phyloP scores from a whole-genome alignment of 352 stramenopile genomes.

The Globisporangium camurandrum region DNA sequence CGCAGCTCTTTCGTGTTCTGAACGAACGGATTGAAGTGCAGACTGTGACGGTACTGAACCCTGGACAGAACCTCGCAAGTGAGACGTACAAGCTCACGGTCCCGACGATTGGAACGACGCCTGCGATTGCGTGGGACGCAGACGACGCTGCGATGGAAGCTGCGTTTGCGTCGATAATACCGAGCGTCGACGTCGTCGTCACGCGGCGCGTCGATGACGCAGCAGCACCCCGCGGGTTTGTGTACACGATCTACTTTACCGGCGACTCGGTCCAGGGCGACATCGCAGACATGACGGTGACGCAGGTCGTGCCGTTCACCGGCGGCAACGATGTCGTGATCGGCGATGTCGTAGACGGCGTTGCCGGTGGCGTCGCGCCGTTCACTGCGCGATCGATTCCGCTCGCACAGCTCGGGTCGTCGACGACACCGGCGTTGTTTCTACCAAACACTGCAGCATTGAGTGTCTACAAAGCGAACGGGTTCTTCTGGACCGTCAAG shows the following conservation, averaged over 20 bases:
- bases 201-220: constrained; percentile 34
- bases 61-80: constrained; percentile 24
- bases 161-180: constrained; percentile 16
- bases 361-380: constrained; percentile 16
- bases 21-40: constrained; percentile 68
- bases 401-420: constrained; percentile 24
- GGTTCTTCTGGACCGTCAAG: constrained; percentile 73
- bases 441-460: constrained; percentile 25
- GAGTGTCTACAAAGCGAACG: constrained; percentile 69
- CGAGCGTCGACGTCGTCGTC: constrained; percentile 41
- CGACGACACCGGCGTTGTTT: constrained; percentile 23
- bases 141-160: constrained; percentile 34
- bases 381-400: constrained; percentile 43
- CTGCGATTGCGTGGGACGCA: constrained; percentile 50
- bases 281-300: constrained; percentile 18
- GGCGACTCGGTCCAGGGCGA: constrained; percentile 33
- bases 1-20: constrained; percentile 64
- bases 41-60: constrained; percentile 43
- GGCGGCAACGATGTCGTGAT: constrained; percentile 22
- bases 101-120: constrained; percentile 15
- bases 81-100: constrained; percentile 39
- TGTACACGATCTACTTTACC: constrained; percentile 77
- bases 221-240: constrained; percentile 39
- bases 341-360: constrained; percentile 23
- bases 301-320: constrained; percentile 18